phyloP scores from a whole-genome alignment of 1,284 basidiomycete genomes.

The Gymnopus androsaceus region DNA sequence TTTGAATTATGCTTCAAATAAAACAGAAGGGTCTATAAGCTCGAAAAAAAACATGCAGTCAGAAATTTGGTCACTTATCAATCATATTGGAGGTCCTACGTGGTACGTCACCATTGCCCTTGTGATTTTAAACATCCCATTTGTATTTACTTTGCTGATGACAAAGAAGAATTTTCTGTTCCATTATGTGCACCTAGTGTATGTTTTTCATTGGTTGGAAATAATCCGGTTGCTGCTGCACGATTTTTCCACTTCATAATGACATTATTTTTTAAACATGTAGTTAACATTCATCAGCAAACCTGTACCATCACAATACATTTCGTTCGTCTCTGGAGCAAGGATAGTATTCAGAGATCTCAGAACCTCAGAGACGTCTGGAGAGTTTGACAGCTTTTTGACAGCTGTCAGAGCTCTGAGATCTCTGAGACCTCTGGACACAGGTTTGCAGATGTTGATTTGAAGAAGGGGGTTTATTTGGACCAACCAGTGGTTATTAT shows the following conservation, averaged over 20 bases:
- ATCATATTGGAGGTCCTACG: slow-evolving; percentile 26
- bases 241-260: slow-evolving; percentile 28
- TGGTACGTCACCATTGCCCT: slow-evolving; percentile 33
- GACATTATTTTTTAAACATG: slow-evolving; percentile 25
- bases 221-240: too few species aligned
- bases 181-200: not conserved
- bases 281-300: slow-evolving; percentile 24
- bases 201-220: not conserved
- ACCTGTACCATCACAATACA: too few species aligned
- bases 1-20: slow-evolving; percentile 34
- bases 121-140: slow-evolving; percentile 28
- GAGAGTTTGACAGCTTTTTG: too few species aligned
- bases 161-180: slow-evolving; percentile 13
- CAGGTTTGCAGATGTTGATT: too few species aligned
- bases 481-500: slow-evolving; percentile 32
- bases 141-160: slow-evolving; percentile 28
- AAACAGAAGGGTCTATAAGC: slow-evolving; percentile 35
- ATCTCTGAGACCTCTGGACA: too few species aligned
- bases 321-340: too few species aligned
- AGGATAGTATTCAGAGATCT: too few species aligned
- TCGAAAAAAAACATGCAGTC: slow-evolving; percentile 36
- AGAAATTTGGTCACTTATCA: slow-evolving; percentile 39
- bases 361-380: too few species aligned
- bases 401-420: too few species aligned
- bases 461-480: slow-evolving; percentile 24